Evolutionary conservation across 2,329 filamentous ascomycete species (phyloP).

Genomic region (Tolypocladium paradoxum): DNA sequence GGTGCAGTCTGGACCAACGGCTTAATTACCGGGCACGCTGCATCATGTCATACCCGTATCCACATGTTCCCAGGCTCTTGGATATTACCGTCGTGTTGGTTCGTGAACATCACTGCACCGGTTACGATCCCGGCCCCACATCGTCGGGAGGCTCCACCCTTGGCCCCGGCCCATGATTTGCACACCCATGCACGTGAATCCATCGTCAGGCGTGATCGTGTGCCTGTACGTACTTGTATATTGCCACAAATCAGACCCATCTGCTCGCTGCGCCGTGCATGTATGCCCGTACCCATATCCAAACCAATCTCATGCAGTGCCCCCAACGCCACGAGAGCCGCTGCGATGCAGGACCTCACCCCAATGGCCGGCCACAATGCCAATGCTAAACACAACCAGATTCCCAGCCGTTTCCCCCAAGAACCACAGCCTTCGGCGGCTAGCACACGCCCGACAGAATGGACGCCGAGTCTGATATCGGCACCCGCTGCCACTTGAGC

Average conservation of each 20-base stretch:
- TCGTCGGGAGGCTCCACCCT: not conserved
- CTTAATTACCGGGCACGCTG: no score
- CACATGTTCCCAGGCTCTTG: no score
- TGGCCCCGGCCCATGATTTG: not conserved
- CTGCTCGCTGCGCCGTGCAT: not conserved
- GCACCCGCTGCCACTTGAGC: conserved; percentile 23
- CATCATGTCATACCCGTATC: no score
- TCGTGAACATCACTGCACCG: no score
- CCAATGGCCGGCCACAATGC: not conserved
- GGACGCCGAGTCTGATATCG: conserved; percentile 22
- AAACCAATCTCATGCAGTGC: not conserved
- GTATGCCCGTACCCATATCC: not conserved
- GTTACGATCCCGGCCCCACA: not conserved
- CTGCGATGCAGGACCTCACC: not conserved
- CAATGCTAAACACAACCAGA: not conserved
- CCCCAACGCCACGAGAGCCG: not conserved
- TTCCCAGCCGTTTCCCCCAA: not conserved
- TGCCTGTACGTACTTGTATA: not conserved
- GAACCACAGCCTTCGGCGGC: not conserved
- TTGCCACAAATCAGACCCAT: not conserved
- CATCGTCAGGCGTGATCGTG: not conserved
- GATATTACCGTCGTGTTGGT: no score
- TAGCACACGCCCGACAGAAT: conserved; percentile 18
- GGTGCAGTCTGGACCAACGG: no score
- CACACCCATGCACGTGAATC: not conserved